These are phyloP conservation scores for Fusarium brachygibbosum DNA, from an alignment of 2,329 filamentous ascomycete genomes.

Conservation along the genomic window DNA sequence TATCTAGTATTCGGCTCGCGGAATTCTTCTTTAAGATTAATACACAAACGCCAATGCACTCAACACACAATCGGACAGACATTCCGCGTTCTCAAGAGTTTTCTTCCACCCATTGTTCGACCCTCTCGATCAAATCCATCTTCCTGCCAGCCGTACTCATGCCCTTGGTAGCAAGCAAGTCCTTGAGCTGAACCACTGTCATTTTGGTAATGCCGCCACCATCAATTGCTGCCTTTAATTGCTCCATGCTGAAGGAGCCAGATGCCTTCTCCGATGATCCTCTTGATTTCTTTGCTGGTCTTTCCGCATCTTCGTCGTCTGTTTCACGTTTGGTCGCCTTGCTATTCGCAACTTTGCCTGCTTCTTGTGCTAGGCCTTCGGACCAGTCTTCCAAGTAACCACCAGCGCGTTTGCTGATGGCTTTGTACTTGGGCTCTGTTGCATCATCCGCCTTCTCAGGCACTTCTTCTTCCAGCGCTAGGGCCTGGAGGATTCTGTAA, in stretches of 20 bases:
- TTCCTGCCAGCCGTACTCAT: constrained; percentile 66
- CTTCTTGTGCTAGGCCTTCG: constrained; percentile 72
- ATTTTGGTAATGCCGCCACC: constrained; percentile 65
- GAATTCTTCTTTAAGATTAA: not conserved
- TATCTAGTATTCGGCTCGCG: not conserved
- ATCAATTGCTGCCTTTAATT: constrained; percentile 62
- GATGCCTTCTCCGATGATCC: constrained; percentile 52
- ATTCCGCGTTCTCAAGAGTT: constrained; percentile 50
- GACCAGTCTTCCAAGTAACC: constrained; percentile 84
- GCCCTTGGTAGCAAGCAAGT: constrained; percentile 62
- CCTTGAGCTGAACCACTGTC: constrained; percentile 67
- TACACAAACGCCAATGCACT: constrained; percentile 22
- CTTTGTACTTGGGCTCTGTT: constrained; percentile 85
- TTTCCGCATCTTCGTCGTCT: constrained; percentile 60
- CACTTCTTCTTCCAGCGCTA: constrained; percentile 92
- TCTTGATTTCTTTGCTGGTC: constrained; percentile 63
- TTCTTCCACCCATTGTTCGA: constrained; percentile 69
- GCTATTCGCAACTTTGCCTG: constrained; percentile 53
- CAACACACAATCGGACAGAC: not conserved
- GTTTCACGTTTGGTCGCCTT: constrained; percentile 66
- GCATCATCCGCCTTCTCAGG: constrained; percentile 81
- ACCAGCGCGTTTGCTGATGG: constrained; percentile 90
- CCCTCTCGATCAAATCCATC: constrained; percentile 66
- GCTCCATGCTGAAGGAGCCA: constrained; percentile 58
- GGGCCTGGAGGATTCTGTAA: constrained; percentile 91